These are phyloP conservation scores for Venturia aucupariae DNA, from an alignment of 2,329 filamentous ascomycete genomes.

Conservation along the genomic window DNA sequence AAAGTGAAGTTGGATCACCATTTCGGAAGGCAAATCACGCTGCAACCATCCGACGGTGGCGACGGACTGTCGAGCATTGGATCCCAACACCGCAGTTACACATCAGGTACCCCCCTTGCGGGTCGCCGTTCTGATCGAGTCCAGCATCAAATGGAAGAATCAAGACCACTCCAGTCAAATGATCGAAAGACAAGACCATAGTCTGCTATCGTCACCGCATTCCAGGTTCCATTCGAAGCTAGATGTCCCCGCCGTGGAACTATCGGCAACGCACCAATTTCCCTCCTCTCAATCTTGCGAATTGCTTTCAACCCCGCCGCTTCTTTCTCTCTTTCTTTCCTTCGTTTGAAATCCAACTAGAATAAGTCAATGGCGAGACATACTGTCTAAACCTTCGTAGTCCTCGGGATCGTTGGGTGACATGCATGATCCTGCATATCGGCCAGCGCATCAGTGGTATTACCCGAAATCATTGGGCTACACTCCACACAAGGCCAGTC, in stretches of 20 bases:
- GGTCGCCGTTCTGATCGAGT: neutral
- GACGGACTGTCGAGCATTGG: neutral
- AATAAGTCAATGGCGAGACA: neutral
- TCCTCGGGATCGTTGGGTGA: neutral
- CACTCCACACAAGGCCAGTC: neutral
- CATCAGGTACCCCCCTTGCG: neutral
- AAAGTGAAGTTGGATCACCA: no score
- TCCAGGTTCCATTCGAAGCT: neutral
- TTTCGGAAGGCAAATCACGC: neutral
- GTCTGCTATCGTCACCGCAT: neutral
- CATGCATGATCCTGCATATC: conserved; percentile 8
- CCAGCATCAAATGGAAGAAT: neutral
- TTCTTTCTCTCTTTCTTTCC: neutral
- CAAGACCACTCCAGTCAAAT: neutral
- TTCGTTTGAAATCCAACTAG: neutral
- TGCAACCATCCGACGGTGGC: neutral
- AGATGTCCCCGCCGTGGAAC: neutral
- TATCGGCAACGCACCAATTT: neutral
- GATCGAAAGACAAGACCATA: neutral
- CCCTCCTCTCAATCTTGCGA: neutral
- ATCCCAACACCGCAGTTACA: neutral
- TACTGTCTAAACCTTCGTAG: neutral
- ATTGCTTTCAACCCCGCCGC: neutral
- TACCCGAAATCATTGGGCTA: neutral
- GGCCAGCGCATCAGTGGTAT: neutral